phyloP scores from a whole-genome alignment of 169 alveolate species.

The Cryptosporidium ryanae region DNA sequence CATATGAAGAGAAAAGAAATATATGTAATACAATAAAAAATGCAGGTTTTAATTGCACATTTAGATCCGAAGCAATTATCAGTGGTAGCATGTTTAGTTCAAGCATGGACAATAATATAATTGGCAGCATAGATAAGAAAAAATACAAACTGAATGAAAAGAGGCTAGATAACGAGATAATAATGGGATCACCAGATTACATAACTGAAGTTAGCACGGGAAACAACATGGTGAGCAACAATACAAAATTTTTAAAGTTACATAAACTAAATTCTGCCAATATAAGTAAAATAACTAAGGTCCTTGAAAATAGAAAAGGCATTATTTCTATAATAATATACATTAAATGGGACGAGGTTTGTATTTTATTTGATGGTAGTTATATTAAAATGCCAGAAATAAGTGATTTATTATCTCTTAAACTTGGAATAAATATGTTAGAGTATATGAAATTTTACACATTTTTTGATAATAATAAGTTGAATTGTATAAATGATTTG shows the following conservation, averaged over 20 bases:
- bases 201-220: conserved; percentile 5
- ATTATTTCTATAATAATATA: conserved; percentile 42
- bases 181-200: conserved; percentile 28
- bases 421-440: conserved; percentile 15
- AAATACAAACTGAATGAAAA: not conserved
- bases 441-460: conserved; percentile 38
- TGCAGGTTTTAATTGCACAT: conserved; percentile 56
- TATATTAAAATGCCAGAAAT: conserved; percentile 16
- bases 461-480: conserved; percentile 42
- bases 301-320: conserved; percentile 28
- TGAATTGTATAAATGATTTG: conserved; percentile 20
- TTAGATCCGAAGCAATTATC: conserved; percentile 32
- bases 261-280: conserved; percentile 9
- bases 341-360: conserved; percentile 41
- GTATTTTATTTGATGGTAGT: conserved; percentile 53
- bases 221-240: not conserved
- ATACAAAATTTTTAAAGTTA: conserved; percentile 9
- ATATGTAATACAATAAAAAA: conserved; percentile 44
- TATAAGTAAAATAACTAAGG: conserved; percentile 16
- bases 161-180: conserved; percentile 39
- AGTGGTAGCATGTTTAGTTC: conserved; percentile 1
- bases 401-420: not conserved
- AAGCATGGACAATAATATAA: conserved; percentile 30
- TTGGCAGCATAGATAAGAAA: not conserved
- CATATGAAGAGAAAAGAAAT: conserved; percentile 16